Base-by-base conservation (phyloP, 371 early-diverging fungal species). In the Dichotomocladium elegans region DNA sequence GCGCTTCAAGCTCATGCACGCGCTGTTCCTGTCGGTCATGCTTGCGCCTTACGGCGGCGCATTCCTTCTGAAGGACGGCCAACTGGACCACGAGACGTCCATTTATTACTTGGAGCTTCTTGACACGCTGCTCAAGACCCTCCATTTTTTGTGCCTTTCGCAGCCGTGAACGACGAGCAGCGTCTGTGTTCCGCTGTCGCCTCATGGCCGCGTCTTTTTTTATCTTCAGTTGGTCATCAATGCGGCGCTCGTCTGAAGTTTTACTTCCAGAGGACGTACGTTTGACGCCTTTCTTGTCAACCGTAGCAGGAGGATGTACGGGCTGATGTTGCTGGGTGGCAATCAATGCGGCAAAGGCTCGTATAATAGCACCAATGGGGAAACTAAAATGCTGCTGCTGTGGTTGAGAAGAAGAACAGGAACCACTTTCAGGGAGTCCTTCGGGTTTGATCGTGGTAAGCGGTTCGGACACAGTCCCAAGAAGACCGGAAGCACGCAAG, bases 181-280 rank as follows among this genome's bases (percentile, higher is more conserved):
- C 95, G 62, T 94, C 94, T 11, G 94, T 95, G 76, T 95, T 94
- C 77, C 89, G 88, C 61, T 84, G 83, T 41, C 91, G 89, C 74
- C 90, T 91, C 49, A 83, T 74, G 15, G 82, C 76, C 28, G 87
- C 67, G 58, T 80, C 77, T 28, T 88, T 85, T 53, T 59, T 89
- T 87, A n/a, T n/a, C n/a, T n/a, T n/a, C n/a, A n/a, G n/a, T n/a
- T n/a, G n/a, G n/a, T n/a, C n/a, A n/a, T n/a, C n/a, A n/a, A n/a
- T n/a, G n/a, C n/a, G n/a, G n/a, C n/a, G n/a, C n/a, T n/a, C n/a
- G n/a, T n/a, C n/a, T n/a, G n/a, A n/a, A n/a, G n/a, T n/a, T n/a
- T n/a, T n/a, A n/a, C n/a, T n/a, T n/a, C n/a, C n/a, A n/a, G n/a
- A n/a, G n/a, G n/a, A n/a, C n/a, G n/a, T n/a, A n/a, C n/a, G n/a